These are phyloP conservation scores for Rhodosporidiobolus odoratus DNA, from an alignment of 768 basidiomycete genomes.

Conservation along the genomic window DNA sequence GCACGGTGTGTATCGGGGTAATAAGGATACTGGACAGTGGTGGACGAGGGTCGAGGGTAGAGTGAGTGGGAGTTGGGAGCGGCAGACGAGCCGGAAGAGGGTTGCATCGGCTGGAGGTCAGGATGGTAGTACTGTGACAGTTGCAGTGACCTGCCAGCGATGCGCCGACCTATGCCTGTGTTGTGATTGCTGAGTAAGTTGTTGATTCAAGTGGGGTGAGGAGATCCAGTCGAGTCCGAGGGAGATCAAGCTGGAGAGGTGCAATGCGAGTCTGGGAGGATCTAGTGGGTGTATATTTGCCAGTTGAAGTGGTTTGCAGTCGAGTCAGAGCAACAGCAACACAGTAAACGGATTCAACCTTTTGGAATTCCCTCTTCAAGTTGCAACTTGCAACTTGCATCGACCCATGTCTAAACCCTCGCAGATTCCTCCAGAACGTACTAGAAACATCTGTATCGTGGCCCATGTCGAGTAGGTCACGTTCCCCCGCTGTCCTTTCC, in stretches of 20 bases:
- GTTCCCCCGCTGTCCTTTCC: neutral
- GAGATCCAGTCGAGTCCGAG: no score
- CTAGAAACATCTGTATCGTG: conserved; percentile 34
- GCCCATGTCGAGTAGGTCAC: conserved; percentile 34
- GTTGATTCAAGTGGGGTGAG: no score
- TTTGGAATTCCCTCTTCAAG: neutral
- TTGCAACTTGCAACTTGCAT: no score
- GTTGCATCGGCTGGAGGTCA: no score
- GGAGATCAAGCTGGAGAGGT: neutral
- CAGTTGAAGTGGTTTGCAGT: neutral
- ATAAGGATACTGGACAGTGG: neutral
- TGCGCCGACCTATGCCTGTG: no score
- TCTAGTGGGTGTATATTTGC: neutral
- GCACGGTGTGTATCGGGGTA: neutral
- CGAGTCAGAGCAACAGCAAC: neutral
- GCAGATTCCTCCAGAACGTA: conserved; percentile 11
- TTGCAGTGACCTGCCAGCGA: no score
- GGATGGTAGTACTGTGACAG: no score
- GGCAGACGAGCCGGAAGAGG: no score
- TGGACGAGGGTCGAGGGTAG: neutral
- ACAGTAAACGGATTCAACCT: no score
- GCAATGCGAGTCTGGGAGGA: neutral
- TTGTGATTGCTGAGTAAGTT: no score
- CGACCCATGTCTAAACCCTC: neutral
- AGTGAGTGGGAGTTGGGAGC: neutral